Conservation (phyloP, 2,329 filamentous ascomycete species). For the Nannizzia gypsea region DNA sequence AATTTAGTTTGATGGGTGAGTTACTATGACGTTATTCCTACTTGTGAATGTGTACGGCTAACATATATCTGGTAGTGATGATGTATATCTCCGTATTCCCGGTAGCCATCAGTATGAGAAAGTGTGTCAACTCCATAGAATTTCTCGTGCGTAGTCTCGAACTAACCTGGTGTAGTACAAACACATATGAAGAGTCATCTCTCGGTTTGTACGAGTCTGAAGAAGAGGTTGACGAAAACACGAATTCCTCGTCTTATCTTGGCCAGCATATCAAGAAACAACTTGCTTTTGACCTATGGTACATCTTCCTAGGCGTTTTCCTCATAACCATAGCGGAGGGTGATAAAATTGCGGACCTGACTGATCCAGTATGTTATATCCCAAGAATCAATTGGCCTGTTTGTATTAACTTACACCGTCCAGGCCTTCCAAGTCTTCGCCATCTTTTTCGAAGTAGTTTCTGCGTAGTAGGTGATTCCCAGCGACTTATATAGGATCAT, state of each 20-base stretch:
- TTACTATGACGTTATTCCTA: background rate
- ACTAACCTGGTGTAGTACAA: slow-evolving; percentile 28
- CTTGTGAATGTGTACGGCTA: background rate
- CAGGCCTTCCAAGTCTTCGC: slow-evolving; percentile 14
- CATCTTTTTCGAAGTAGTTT: slow-evolving; percentile 35
- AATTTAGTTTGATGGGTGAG: slow-evolving; percentile 43
- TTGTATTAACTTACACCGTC: background rate
- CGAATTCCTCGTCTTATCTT: slow-evolving; percentile 31
- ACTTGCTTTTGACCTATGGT: slow-evolving; percentile 55
- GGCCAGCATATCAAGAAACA: slow-evolving; percentile 50
- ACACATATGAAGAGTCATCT: slow-evolving; percentile 57
- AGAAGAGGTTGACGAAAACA: slow-evolving; percentile 17
- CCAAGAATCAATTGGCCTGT: background rate
- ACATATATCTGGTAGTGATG: slow-evolving; percentile 57
- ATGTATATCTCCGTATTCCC: slow-evolving; percentile 98
- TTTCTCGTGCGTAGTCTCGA: background rate
- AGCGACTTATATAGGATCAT: background rate
- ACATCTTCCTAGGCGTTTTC: slow-evolving; percentile 48
- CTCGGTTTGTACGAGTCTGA: slow-evolving; percentile 42
- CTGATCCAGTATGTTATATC: slow-evolving; percentile 17
- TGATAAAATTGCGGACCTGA: slow-evolving; percentile 18
- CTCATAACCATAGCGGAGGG: slow-evolving; percentile 40
- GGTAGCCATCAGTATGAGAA: slow-evolving; percentile 81
- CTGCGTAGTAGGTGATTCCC: slow-evolving; percentile 26
- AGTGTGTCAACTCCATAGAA: slow-evolving; percentile 15